Evolutionary conservation across 2,329 filamentous ascomycete species (phyloP).

Genomic region (Colletotrichum tamarilloi): DNA sequence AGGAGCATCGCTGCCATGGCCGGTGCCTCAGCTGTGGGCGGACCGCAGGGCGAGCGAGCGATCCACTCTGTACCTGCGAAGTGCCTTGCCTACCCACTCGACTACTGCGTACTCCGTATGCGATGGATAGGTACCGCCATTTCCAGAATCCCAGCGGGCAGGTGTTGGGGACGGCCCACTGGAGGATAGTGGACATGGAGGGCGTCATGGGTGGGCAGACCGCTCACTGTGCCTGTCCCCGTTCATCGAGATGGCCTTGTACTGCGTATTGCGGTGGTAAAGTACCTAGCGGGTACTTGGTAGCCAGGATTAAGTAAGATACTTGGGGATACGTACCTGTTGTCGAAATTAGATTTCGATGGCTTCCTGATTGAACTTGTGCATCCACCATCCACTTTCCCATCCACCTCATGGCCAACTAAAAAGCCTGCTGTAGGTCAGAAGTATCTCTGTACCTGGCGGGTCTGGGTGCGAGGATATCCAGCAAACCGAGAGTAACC

Average conservation of each 20-base stretch:
- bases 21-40: background rate
- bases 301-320: background rate
- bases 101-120: too few species aligned
- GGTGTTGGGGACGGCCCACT: background rate
- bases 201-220: background rate
- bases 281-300: background rate
- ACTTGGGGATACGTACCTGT: background rate
- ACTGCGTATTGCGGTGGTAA: background rate
- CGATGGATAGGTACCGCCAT: background rate
- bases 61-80: too few species aligned
- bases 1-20: background rate
- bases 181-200: background rate
- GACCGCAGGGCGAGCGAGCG: background rate
- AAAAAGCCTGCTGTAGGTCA: background rate
- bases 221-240: background rate
- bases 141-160: background rate
- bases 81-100: too few species aligned
- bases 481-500: background rate
- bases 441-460: background rate
- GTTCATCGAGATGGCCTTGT: too few species aligned
- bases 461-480: slow-evolving; percentile 22
- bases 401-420: slow-evolving; percentile 2
- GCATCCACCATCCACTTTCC: slow-evolving; percentile 29
- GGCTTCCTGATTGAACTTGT: slow-evolving; percentile 5
- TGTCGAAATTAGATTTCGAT: background rate